Conservation (phyloP, 2,329 filamentous ascomycete species). For the Eutypella sp. region DNA sequence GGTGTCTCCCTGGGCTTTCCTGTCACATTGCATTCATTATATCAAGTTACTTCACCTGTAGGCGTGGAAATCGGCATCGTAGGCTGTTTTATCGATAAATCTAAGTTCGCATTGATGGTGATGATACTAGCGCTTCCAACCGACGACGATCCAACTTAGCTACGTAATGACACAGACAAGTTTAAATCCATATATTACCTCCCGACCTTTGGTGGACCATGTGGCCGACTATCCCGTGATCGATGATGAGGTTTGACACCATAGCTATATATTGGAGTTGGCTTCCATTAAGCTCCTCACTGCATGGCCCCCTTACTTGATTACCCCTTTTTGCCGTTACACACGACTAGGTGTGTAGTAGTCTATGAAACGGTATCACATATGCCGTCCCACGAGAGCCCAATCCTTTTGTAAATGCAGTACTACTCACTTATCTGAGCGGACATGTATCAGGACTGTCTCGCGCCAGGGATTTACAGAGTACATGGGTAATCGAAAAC, state of each 20-base stretch:
- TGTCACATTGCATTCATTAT: not conserved
- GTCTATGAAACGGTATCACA: slow-evolving; percentile 15
- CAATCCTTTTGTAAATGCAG: slow-evolving; percentile 1
- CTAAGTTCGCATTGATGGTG: too few species aligned
- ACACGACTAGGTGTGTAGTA: slow-evolving; percentile 1
- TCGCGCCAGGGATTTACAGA: too few species aligned
- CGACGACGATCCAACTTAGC: not conserved
- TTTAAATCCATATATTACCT: too few species aligned
- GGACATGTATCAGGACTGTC: too few species aligned
- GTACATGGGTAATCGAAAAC: too few species aligned
- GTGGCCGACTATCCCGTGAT: too few species aligned
- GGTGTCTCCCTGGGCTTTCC: too few species aligned
- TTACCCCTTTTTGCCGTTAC: not conserved
- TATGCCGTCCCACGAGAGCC: slow-evolving; percentile 5
- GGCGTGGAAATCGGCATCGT: not conserved
- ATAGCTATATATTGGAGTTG: not conserved
- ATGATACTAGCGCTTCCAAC: not conserved
- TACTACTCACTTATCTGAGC: slow-evolving; percentile 2
- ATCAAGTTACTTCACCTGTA: not conserved
- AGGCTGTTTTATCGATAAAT: not conserved
- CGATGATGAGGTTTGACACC: too few species aligned
- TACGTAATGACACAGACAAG: not conserved
- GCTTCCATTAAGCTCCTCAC: not conserved
- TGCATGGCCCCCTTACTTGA: not conserved
- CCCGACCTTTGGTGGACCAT: too few species aligned